Percentiles rank a stretch among this genome's conserved stretches.
phyloP scores from a whole-genome alignment of 2,329 filamentous ascomycete species.

The Sclerotinia subarctica region DNA sequence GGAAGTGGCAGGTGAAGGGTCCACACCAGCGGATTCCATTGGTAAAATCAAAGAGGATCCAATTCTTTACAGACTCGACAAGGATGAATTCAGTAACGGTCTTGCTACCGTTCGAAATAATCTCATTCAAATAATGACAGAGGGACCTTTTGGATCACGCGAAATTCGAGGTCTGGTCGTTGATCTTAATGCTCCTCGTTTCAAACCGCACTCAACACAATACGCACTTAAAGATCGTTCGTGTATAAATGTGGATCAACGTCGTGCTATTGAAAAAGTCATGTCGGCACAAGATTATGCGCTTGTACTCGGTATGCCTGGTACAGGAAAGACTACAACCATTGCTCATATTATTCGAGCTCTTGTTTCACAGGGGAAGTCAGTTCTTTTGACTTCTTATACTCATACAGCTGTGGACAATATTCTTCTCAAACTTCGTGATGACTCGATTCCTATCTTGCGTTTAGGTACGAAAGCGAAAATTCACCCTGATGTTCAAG shows the following conservation, averaged over 20 bases:
- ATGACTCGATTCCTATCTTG: constrained; percentile 73
- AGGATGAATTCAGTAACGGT: constrained; percentile 97
- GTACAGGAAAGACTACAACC: constrained; percentile 96
- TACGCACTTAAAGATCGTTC: constrained; percentile 61
- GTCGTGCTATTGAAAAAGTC: constrained; percentile 83
- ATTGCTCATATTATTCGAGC: constrained; percentile 96
- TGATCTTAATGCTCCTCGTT: constrained; percentile 69
- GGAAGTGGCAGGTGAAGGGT: constrained; percentile 66
- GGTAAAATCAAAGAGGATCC: constrained; percentile 52
- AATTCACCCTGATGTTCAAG: constrained; percentile 80
- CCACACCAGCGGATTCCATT: constrained; percentile 49
- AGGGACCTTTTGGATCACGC: constrained; percentile 65
- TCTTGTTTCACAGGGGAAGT: constrained; percentile 84
- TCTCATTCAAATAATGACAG: constrained; percentile 85
- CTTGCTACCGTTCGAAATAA: constrained; percentile 96
- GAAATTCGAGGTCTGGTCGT: constrained; percentile 78
- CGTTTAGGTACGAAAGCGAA: constrained; percentile 84
- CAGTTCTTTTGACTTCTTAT: constrained; percentile 88
- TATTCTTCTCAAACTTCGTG: constrained; percentile 85
- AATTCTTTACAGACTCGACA: constrained; percentile 81
- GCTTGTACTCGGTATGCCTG: constrained; percentile 96
- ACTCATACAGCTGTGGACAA: constrained; percentile 98
- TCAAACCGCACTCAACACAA: constrained; percentile 63
- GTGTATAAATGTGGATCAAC: constrained; percentile 83
- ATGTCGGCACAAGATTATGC: constrained; percentile 96